Evolutionary conservation across 176 grass and related monocot species (phyloP), one percentile per base, ranked within the genome.

Genomic region (Oryza longistaminata): DNA sequence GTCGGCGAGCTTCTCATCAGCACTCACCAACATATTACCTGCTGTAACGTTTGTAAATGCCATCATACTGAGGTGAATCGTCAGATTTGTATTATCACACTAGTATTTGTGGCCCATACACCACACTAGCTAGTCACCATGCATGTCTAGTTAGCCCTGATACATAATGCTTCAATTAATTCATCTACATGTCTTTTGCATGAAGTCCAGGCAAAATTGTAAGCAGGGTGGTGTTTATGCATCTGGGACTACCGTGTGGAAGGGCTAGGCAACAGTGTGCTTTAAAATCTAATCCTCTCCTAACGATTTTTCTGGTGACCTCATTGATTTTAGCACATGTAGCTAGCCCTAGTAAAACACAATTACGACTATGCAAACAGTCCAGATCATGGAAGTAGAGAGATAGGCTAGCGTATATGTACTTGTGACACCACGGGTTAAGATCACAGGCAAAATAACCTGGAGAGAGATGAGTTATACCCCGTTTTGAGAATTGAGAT

Each of bases 21-120:
- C 92, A 24, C 84, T 97, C 48, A 89, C 88, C 60, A 97, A 97
- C 90, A 61, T 97, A 61, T 61, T 97, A 64, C 92, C 95, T 11
- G 78, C 92, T 25, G 77, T 97, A 31, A 94, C 95, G 66, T 97
- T 94, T 74, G 84, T 97, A 55, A 97, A 89, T 74, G 95, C 95
- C 11, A 64, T 91, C 69, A 21, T 97, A 8, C 79, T 97, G 74
- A 92, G 95, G 95, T 94, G 60, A 74, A 75, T 9, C 17, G 39
- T 64, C 61, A 42, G 21, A 24, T 70, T 73, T 64, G 31, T 31
- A 17, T 73, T 73, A 55, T 55, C 5, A 19, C 52, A 7, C 52
- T 19, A 55, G 0, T 50, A 50, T 50, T 50, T 50, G 48, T 16
- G 48, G 48, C 52, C 52, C 52, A 21, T 21, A 5, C 52, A 21